A percentile compares a stretch with the other conserved stretches of the same genome.
Evolutionary conservation across 768 basidiomycete genomes (phyloP).

Genomic region (Kwoniella botswanensis): DNA sequence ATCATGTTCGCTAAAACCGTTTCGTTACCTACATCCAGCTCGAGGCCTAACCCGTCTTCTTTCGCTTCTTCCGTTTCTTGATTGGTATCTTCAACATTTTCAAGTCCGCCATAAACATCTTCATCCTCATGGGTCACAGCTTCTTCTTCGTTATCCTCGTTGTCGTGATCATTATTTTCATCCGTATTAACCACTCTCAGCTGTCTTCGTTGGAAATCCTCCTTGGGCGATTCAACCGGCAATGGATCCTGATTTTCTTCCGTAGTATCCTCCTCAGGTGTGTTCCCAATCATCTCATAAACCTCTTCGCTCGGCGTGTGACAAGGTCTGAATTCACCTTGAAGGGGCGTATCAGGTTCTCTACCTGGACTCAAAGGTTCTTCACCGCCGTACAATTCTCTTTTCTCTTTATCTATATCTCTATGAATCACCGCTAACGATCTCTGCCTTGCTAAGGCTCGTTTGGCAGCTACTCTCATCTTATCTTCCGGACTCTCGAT

Average conservation of each 20-base stretch:
- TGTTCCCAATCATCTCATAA: conserved; percentile 36
- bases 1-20: conserved; percentile 32
- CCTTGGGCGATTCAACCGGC: background rate
- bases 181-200: conserved; percentile 12
- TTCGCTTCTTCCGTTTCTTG: background rate
- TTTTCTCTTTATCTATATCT: conserved; percentile 32
- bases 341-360: conserved; percentile 29
- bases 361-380: conserved; percentile 6
- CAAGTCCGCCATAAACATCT: background rate
- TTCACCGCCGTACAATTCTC: background rate
- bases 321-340: conserved; percentile 35
- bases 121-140: background rate
- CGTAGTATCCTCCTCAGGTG: conserved; percentile 6
- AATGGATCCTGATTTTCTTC: background rate
- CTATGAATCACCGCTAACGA: conserved; percentile 49
- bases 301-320: conserved; percentile 42
- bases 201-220: background rate
- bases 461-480: conserved; percentile 36
- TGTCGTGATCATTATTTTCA: conserved; percentile 2
- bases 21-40: conserved; percentile 23
- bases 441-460: conserved; percentile 47
- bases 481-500: conserved; percentile 35
- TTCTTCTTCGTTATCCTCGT: conserved; percentile 3
- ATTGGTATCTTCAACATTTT: conserved; percentile 9
- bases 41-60: background rate